phyloP scores from a whole-genome alignment of 2,329 filamentous ascomycete genomes.

The Anisogramma anomala region DNA sequence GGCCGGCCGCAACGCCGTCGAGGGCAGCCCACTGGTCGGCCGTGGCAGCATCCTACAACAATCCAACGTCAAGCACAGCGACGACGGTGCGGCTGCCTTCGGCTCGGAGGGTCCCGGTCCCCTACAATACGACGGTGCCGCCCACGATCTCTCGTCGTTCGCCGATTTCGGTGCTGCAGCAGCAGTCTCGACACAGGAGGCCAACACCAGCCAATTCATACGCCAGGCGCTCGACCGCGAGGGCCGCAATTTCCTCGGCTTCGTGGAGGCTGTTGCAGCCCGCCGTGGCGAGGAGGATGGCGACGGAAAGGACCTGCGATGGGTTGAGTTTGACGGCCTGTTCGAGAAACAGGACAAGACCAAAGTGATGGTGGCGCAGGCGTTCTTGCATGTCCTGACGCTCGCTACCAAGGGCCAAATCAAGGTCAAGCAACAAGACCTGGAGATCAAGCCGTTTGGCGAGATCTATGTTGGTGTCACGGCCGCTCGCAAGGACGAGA shows the following conservation, averaged over 20 bases:
- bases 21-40: constrained; percentile 28
- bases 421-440: constrained; percentile 46
- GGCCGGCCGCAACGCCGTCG: constrained; percentile 21
- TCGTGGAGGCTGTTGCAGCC: constrained; percentile 26
- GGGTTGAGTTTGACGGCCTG: constrained; percentile 57
- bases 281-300: constrained; percentile 21
- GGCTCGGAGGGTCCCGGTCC: constrained; percentile 24
- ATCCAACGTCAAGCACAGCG: constrained; percentile 37
- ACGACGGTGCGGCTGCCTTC: constrained; percentile 24
- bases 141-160: constrained; percentile 19
- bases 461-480: constrained; percentile 34
- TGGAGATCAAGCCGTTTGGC: constrained; percentile 31
- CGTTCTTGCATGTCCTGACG: constrained; percentile 61
- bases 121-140: constrained; percentile 20
- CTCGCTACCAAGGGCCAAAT: constrained; percentile 57
- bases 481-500: constrained; percentile 5
- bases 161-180: constrained; percentile 17
- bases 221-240: constrained; percentile 31
- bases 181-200: constrained; percentile 15
- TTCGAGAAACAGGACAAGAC: constrained; percentile 46
- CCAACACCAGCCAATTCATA: constrained; percentile 23
- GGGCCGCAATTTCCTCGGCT: constrained; percentile 35
- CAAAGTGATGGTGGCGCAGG: constrained; percentile 58
- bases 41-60: constrained; percentile 25
- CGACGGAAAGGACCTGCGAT: constrained; percentile 25